Conservation (phyloP, 495 filamentous ascomycete species). For the Trichocladium uniseriatum region DNA sequence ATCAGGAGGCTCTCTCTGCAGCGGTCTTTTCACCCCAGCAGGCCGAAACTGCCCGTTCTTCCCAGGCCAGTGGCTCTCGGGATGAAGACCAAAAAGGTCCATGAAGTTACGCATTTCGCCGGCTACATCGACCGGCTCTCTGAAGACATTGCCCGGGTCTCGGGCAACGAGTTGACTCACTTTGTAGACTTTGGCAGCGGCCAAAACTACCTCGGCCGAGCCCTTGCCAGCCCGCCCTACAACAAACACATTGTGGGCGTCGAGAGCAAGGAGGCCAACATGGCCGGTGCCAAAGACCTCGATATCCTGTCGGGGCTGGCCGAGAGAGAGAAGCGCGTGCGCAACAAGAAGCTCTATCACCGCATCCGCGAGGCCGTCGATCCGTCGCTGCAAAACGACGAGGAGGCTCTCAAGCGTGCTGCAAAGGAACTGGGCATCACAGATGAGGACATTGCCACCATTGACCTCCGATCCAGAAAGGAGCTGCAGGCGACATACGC, state of each 20-base stretch:
- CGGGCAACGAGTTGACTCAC: slow-evolving; percentile 58
- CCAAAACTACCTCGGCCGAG: slow-evolving; percentile 88
- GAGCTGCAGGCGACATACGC: slow-evolving; percentile 39
- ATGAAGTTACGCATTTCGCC: slow-evolving; percentile 68
- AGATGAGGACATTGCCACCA: slow-evolving; percentile 26
- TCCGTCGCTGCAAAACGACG: slow-evolving; percentile 31
- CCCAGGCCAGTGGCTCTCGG: slow-evolving; percentile 67
- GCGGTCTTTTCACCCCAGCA: slow-evolving; percentile 45
- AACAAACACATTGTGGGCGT: slow-evolving; percentile 82
- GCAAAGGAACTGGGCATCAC: slow-evolving; percentile 28
- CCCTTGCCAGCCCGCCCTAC: slow-evolving; percentile 75
- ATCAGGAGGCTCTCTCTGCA: slow-evolving; percentile 61
- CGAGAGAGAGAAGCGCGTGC: slow-evolving; percentile 54
- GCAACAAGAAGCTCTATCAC: slow-evolving; percentile 67
- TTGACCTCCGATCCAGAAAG: slow-evolving; percentile 39
- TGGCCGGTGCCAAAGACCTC: slow-evolving; percentile 71
- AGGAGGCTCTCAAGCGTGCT: slow-evolving; percentile 31
- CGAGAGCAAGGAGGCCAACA: slow-evolving; percentile 77
- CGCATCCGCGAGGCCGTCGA: slow-evolving; percentile 33
- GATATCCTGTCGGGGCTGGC: slow-evolving; percentile 67
- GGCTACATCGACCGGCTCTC: slow-evolving; percentile 48
- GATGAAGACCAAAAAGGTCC: slow-evolving; percentile 94
- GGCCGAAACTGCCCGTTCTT: slow-evolving; percentile 41
- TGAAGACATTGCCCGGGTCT: slow-evolving; percentile 34
- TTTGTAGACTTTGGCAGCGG: slow-evolving; percentile 93